Evolutionary conservation across 352 stramenopile species (phyloP), one percentile per base, ranked within the genome.

Genomic region (Phytophthora sansomeana): DNA sequence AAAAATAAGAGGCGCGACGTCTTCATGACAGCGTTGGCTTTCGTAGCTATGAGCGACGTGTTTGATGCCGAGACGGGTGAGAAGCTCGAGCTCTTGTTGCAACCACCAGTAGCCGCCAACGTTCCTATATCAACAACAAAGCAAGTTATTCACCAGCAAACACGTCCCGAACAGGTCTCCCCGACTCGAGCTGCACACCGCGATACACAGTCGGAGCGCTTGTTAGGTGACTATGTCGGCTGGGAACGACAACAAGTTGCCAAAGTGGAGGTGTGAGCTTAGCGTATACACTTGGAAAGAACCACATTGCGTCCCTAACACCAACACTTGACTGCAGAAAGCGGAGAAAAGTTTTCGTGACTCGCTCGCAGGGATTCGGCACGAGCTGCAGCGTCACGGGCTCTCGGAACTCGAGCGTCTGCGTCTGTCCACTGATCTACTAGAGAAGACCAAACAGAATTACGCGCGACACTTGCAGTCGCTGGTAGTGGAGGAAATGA

Each of bases 51-150:
- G 58, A 63, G 38, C 13, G 77, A 79, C 39, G 48, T 85, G 19
- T 80, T 91, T 28, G 81, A 92, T 39, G 81, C 81, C 42, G 84
- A 92, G 72, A 92, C 80, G 1, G 81, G 81, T 4, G 83, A 92
- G 58, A 53, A 59, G 32, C 58, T 93, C 28, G 65, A 82, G 38
- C 17, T 90, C 17, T 64, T 72, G 44, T 11, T 54, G 16, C 58
- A 48, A 11, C 13, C 56, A 49, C 33, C 38, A 41, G 13, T 39
- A 16, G 6, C 6, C 3, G 19, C 14, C 21, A n/a, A 11, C n/a
- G 38, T 21, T 13, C 16, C n/a, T 19, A n/a, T 8, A 11, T 43
- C 38, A 21, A 17, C 35, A 5, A 5, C 38, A 10, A 5, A 8
- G 5, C 8, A 16, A 19, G 21, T 21, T 16, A 6, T 24, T 43